A percentile compares a stretch with the other conserved stretches of the same genome.
Conservation (phyloP, 345 rosid genomes). For the Xanthoceras sorbifolium region DNA sequence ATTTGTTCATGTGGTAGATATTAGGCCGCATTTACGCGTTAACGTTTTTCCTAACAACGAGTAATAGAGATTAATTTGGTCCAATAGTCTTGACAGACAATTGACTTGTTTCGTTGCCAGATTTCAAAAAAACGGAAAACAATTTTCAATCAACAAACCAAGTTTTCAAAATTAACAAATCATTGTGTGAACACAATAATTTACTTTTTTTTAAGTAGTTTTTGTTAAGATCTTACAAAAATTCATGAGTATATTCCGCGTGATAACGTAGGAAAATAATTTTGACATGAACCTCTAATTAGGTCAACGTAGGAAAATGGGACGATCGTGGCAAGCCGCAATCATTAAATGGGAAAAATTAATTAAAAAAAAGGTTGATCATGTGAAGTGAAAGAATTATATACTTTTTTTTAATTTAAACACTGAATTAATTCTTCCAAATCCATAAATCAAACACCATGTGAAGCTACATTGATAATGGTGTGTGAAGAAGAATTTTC, state of each 20-base stretch:
- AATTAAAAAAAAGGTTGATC: background rate
- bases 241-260: slow-evolving; percentile 1
- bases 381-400: background rate
- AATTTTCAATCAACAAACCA: background rate
- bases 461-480: background rate
- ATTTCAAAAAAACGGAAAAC: no score
- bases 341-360: no score
- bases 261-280: background rate
- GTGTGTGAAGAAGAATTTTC: background rate
- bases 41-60: no score
- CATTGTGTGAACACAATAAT: background rate
- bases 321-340: no score
- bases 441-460: background rate
- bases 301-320: background rate
- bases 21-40: no score
- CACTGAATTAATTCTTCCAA: background rate
- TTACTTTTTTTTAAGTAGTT: background rate
- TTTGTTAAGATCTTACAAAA: background rate
- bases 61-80: no score
- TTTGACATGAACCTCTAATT: background rate
- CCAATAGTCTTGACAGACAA: no score
- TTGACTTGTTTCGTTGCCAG: no score
- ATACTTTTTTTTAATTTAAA: no score
- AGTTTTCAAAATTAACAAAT: background rate
- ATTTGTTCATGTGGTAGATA: no score